phyloP scores from a whole-genome alignment of 2,329 filamentous ascomycete genomes.

The Didymella pinodella region DNA sequence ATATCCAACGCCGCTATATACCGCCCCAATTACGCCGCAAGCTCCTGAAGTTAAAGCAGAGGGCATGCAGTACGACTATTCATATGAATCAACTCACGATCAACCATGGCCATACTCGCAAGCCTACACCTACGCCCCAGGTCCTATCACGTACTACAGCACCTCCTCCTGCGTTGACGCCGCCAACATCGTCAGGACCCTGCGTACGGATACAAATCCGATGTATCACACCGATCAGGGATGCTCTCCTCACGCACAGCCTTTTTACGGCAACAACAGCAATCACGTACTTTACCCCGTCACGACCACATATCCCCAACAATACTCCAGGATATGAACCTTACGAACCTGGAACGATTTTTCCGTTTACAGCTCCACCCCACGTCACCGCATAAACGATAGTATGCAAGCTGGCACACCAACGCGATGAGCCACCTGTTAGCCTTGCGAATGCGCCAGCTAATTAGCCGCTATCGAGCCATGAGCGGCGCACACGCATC shows the following conservation, averaged over 20 bases:
- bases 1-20: conserved; percentile 33
- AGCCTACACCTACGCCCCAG: conserved; percentile 26
- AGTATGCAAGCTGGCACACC: background rate
- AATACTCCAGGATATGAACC: conserved; percentile 9
- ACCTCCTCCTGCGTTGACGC: conserved; percentile 52
- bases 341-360: background rate
- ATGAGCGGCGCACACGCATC: background rate
- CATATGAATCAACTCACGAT: conserved; percentile 34
- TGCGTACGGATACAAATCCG: conserved; percentile 47
- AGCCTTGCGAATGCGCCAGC: background rate
- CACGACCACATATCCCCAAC: conserved; percentile 4
- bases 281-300: conserved; percentile 8
- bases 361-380: background rate
- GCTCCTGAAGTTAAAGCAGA: conserved; percentile 38
- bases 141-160: conserved; percentile 35
- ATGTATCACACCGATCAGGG: conserved; percentile 1
- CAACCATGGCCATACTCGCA: conserved; percentile 36
- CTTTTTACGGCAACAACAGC: conserved; percentile 13
- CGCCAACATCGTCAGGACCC: conserved; percentile 56
- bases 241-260: conserved; percentile 6
- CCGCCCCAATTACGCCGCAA: conserved; percentile 30
- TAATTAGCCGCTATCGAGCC: background rate
- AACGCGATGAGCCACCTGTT: background rate
- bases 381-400: background rate
- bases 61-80: conserved; percentile 33